Conservation (phyloP, 257 asterid genomes). For the Jasminum sambac region DNA sequence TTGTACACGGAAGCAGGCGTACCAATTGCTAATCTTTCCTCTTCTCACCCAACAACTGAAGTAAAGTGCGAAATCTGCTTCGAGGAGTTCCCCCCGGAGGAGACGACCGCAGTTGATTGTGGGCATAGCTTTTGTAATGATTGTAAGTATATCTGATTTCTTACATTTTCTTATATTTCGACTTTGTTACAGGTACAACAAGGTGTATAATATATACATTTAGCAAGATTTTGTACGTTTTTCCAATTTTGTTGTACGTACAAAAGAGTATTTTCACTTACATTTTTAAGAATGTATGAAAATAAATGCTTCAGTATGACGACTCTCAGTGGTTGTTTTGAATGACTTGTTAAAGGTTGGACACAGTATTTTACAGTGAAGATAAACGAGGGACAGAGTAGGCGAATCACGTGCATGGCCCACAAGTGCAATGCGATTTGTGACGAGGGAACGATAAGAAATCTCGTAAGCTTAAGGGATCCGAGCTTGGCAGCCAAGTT, state of each 20-base stretch:
- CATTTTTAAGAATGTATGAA: not conserved
- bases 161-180: not conserved
- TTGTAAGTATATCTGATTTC: slow-evolving; percentile 39
- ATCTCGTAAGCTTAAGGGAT: slow-evolving; percentile 42
- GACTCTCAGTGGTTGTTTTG: not conserved
- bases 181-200: too few relatives aligned
- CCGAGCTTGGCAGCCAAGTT: slow-evolving; percentile 47
- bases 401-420: slow-evolving; percentile 58
- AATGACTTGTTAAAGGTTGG: slow-evolving; percentile 47
- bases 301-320: not conserved
- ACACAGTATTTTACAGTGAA: slow-evolving; percentile 50
- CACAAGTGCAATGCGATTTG: slow-evolving; percentile 57
- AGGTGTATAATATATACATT: too few relatives aligned
- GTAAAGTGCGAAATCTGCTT: slow-evolving; percentile 49
- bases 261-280: not conserved
- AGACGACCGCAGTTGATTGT: slow-evolving; percentile 55
- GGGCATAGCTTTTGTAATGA: slow-evolving; percentile 65
- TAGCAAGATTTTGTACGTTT: too few relatives aligned
- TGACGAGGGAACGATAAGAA: slow-evolving; percentile 49
- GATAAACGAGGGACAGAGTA: slow-evolving; percentile 61
- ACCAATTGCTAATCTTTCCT: slow-evolving; percentile 18
- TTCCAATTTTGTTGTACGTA: too few relatives aligned
- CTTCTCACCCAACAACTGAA: slow-evolving; percentile 17
- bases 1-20: slow-evolving; percentile 51
- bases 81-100: slow-evolving; percentile 37